Base-by-base conservation (phyloP, 2,329 filamentous ascomycete species). In the Gnomoniopsis smithogilvyi region DNA sequence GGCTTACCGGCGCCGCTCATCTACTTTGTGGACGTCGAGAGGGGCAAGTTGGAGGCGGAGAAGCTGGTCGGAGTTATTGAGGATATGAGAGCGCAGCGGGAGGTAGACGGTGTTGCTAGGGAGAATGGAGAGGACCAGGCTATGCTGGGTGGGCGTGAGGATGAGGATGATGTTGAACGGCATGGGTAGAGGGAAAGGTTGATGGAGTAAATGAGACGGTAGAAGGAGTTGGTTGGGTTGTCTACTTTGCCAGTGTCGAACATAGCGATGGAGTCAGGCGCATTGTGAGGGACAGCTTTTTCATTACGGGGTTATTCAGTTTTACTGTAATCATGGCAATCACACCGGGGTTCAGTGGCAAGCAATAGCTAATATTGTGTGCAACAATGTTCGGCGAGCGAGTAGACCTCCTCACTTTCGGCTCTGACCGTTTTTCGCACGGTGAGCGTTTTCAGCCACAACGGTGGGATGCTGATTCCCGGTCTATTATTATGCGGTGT, bases 1-100 rank as follows among this genome's bases (percentile, higher is more conserved):
- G 88, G 89, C 6, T 73, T 96, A 1, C 93, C 95, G 1, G 87
- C 93, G 17, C 91, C 92, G 1, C 77, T 98, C 53, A 91, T 98
- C 73, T 89, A 87, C 69, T 83, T 92, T 56, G 90, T 99, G 38
- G 82, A 97, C 71, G 91, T 96, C 11, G 90, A 96, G 55, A 80
- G 90, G 41, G 90, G 90, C 12, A 90, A 86, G 73, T 74, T 76
- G 49, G 89, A 92, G 68, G 90, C 88, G 1, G 78, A 82, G 64
- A 83, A 78, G 65, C 75, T 93, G 58, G 86, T 88, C 0, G 79
- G 82, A 59, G 69, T 80, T 8, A 84, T 88, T 52, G 81, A 85
- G 59, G 82, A 80, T 0, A 79, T 81, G 54, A 80, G 78, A 64
- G 65, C 59, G 15, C 58, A 46, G 8, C 58, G 52, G 38, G 51